Conservation (phyloP, 345 rosid genomes). For the Citrus hindsii region DNA sequence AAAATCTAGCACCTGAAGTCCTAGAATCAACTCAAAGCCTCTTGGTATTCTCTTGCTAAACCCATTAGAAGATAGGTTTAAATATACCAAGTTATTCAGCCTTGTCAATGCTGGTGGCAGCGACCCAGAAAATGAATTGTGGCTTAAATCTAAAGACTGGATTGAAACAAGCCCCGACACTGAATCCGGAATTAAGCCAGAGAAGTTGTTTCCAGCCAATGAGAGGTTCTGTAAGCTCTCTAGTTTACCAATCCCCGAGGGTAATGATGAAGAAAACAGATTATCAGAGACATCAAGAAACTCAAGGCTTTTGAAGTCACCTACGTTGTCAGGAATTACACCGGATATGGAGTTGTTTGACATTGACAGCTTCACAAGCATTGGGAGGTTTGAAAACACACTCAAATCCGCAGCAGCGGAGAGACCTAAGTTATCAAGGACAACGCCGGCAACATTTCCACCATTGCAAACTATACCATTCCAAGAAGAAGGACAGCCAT, state of each 20-base stretch:
- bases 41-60: slow-evolving; percentile 60
- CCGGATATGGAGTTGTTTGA: slow-evolving; percentile 84
- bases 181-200: slow-evolving; percentile 74
- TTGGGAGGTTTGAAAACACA: slow-evolving; percentile 74
- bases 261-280: slow-evolving; percentile 61
- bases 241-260: slow-evolving; percentile 60
- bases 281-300: slow-evolving; percentile 80
- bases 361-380: slow-evolving; percentile 88
- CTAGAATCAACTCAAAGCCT: slow-evolving; percentile 63
- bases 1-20: slow-evolving; percentile 80
- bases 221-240: slow-evolving; percentile 66
- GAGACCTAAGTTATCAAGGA: slow-evolving; percentile 73
- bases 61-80: slow-evolving; percentile 74
- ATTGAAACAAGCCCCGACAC: slow-evolving; percentile 60
- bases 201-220: slow-evolving; percentile 85
- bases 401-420: slow-evolving; percentile 82
- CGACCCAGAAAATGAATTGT: slow-evolving; percentile 75
- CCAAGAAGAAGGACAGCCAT: slow-evolving; percentile 98
- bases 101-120: slow-evolving; percentile 58
- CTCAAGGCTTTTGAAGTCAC: slow-evolving; percentile 64
- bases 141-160: slow-evolving; percentile 85
- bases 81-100: slow-evolving; percentile 53
- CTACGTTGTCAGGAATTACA: slow-evolving; percentile 57
- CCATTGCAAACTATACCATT: slow-evolving; percentile 92
- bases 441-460: slow-evolving; percentile 84